Percentiles rank a stretch among this genome's conserved stretches.
These are phyloP conservation scores for Pichia sp. DNA, from an alignment of 1,139 yeast species.

Conservation along the genomic window DNA sequence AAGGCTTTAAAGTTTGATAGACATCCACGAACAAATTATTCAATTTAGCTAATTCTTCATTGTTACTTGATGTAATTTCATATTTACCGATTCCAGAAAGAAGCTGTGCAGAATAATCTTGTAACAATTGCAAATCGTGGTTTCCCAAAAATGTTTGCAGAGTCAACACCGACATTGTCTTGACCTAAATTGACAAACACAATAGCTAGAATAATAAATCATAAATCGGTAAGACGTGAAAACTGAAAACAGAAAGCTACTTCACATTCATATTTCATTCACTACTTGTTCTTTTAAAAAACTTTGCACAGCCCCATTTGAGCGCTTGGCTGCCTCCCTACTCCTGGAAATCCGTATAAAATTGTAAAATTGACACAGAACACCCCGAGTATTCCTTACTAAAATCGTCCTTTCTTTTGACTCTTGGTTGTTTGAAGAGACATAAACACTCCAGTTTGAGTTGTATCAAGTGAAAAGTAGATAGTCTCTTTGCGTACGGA, in stretches of 20 bases:
- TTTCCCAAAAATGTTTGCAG: slow-evolving; percentile 2
- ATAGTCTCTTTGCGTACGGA: neutral
- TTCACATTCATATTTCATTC: too few species aligned
- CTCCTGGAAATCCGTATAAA: too few species aligned
- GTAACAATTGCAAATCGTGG: neutral
- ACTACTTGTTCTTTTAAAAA: too few species aligned
- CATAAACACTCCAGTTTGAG: neutral
- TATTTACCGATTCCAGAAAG: slow-evolving; percentile 5
- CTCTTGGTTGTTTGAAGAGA: neutral
- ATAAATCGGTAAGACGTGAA: too few species aligned
- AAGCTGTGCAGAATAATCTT: slow-evolving; percentile 3
- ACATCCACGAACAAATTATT: slow-evolving; percentile 4
- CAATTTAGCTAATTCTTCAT: neutral
- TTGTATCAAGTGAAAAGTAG: neutral
- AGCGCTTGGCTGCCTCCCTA: neutral
- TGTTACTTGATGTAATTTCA: neutral
- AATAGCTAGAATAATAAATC: too few species aligned
- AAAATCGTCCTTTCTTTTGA: neutral
- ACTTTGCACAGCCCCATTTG: neutral
- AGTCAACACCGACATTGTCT: slow-evolving; percentile 7
- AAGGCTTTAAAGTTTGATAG: slow-evolving; percentile 6
- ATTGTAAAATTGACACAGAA: neutral
- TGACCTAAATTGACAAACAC: too few species aligned
- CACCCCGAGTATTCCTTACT: neutral
- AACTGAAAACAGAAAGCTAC: too few species aligned